phyloP scores from a whole-genome alignment of 305 asterid genomes.

The Fraxinus latifolia region DNA sequence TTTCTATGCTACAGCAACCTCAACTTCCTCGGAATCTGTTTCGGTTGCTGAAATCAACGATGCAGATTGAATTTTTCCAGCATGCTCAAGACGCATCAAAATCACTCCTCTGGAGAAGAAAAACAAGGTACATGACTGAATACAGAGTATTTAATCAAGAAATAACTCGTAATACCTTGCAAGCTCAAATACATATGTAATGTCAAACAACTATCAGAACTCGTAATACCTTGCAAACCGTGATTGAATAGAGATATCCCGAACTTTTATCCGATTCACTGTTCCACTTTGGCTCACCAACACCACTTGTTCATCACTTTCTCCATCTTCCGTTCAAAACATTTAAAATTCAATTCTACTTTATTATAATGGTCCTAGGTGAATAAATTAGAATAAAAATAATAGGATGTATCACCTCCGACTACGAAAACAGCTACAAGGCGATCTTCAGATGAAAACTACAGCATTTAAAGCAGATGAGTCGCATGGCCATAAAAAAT shows the following conservation, averaged over 20 bases:
- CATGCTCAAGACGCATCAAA: slow-evolving; percentile 90
- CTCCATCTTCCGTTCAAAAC: slow-evolving; percentile 72
- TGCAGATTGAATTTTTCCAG: slow-evolving; percentile 91
- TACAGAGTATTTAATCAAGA: not conserved
- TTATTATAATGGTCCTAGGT: not conserved
- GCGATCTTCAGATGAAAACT: slow-evolving; percentile 80
- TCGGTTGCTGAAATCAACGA: slow-evolving; percentile 81
- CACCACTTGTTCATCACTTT: slow-evolving; percentile 94
- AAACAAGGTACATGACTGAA: not conserved
- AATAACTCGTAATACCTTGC: not conserved
- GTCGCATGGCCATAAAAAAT: not conserved
- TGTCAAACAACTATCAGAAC: not conserved
- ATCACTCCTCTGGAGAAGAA: slow-evolving; percentile 70
- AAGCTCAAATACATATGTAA: not conserved
- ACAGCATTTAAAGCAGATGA: slow-evolving; percentile 23
- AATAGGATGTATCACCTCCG: slow-evolving; percentile 51
- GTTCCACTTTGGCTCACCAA: slow-evolving; percentile 99
- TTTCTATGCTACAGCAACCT: slow-evolving; percentile 29
- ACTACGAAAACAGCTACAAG: slow-evolving; percentile 89
- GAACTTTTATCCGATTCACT: slow-evolving; percentile 90
- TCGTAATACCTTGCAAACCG: slow-evolving; percentile 75
- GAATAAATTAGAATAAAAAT: not conserved
- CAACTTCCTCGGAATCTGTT: slow-evolving; percentile 49
- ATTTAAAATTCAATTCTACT: slow-evolving; percentile 12
- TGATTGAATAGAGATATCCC: slow-evolving; percentile 88